Evolutionary conservation across 441 rosid species (phyloP).

Genomic region (Sinapis alba): DNA sequence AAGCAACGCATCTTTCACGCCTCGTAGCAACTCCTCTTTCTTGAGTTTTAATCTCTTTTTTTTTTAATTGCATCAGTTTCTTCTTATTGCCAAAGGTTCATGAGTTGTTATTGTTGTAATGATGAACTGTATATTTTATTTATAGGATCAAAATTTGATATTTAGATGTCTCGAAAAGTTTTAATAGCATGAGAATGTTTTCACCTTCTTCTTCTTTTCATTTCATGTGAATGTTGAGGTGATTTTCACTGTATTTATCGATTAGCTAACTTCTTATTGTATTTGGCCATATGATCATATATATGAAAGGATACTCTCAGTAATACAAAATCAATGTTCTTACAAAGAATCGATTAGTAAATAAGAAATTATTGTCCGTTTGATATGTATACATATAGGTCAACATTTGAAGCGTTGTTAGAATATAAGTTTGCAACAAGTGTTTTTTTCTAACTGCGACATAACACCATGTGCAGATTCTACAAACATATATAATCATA

Average conservation of each 20-base stretch:
- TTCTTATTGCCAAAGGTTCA: conserved; percentile 35
- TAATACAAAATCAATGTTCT: background rate
- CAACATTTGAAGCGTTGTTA: background rate
- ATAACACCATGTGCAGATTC: background rate
- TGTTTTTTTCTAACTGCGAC: background rate
- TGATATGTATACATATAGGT: background rate
- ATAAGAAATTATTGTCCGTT: background rate
- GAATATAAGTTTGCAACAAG: background rate
- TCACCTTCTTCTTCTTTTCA: conserved; percentile 12
- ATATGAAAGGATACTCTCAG: conserved; percentile 5
- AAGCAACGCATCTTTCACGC: conserved; percentile 79
- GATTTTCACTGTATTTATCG: background rate
- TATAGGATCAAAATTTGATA: conserved; percentile 14
- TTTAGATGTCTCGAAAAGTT: conserved; percentile 9
- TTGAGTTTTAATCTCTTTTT: background rate
- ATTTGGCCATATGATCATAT: background rate
- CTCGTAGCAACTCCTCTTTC: conserved; percentile 50
- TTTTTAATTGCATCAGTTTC: conserved; percentile 12
- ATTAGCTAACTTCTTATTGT: conserved; percentile 13
- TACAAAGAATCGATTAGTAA: background rate
- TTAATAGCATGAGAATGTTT: conserved; percentile 4
- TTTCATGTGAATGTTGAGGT: conserved; percentile 3
- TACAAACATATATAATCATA: background rate
- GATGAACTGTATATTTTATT: conserved; percentile 41
- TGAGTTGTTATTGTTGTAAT: conserved; percentile 37